Evolutionary conservation across 306 rosid genomes (phyloP), one percentile per base, ranked within the genome.

Genomic region (Arachis stenosperma): DNA sequence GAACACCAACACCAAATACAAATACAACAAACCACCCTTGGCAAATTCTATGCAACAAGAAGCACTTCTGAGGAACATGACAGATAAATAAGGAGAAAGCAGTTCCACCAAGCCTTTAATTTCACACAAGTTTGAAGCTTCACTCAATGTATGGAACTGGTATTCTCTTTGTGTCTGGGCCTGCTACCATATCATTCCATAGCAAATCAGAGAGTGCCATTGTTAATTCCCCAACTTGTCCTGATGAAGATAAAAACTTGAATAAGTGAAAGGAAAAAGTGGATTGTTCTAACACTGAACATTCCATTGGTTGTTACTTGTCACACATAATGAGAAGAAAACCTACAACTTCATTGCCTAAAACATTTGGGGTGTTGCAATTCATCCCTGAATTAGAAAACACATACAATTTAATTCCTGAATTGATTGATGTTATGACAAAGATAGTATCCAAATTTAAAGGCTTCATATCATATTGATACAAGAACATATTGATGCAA

Each of bases 161-260:
- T 30, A 78, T 71, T 80, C 95, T 94, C 67, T 81, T 86, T 30
- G 80, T 78, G 67, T 76, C 87, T 3, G 92, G 83, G 30, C 97
- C 99, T 4, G 88, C 83, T 40, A 81, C 83, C 98, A 94, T 91
- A 73, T 94, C 95, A 11, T 87, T 77, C 95, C 97, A 89, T 60
- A 94, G 76, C 77, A 94, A 84, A 85, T 94, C 81, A 0, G 96
- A 88, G 13, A 94, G 87, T 2, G 75, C 79, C 96, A 91, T 86
- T 29, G 97, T 89, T 82, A 91, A 51, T 70, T 88, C 92, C 68
- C 99, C 99, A 15, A 88, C 93, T 12, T 11, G 82, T 50, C 96
- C 97, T 94, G 95, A 64, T 17, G 69, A 44, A 75, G 27, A 33
- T 10, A 57, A 67, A 48, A 33, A 60, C 37, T 36, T 29, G 57